phyloP scores from a whole-genome alignment of 225 moss, liverwort and hornwort genomes.

The Physcomitrellopsis africana region DNA sequence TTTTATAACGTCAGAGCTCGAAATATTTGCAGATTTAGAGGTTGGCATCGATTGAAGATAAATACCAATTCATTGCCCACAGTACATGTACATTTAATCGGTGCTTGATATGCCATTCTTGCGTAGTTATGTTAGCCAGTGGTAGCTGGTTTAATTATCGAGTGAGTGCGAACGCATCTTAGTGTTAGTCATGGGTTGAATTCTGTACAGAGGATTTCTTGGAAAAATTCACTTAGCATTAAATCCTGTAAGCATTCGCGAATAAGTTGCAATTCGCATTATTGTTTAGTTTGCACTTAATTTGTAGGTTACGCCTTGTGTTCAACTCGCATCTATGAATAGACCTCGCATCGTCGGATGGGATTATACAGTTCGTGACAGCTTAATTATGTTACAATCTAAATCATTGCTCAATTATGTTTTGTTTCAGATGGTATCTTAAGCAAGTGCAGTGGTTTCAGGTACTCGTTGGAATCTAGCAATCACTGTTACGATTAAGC shows the following conservation, averaged over 20 bases:
- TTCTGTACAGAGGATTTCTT: not conserved
- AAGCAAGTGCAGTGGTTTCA: too few relatives aligned
- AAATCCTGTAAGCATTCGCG: not conserved
- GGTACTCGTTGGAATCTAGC: not conserved
- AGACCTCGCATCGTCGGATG: not conserved
- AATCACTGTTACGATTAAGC: not conserved
- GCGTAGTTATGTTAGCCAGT: slow-evolving; percentile 11
- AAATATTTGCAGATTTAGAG: slow-evolving; percentile 7
- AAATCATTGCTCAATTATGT: not conserved
- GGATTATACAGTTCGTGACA: not conserved
- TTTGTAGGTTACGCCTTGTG: too few relatives aligned
- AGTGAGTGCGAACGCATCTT: not conserved
- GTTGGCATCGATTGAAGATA: not conserved
- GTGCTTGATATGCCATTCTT: slow-evolving; percentile 8
- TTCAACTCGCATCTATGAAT: too few relatives aligned
- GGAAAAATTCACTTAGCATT: too few relatives aligned
- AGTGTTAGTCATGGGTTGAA: not conserved
- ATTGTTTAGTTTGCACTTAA: too few relatives aligned
- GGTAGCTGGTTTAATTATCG: slow-evolving; percentile 15
- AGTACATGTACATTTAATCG: not conserved
- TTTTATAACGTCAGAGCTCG: too few relatives aligned
- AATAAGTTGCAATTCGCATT: slow-evolving; percentile 1
- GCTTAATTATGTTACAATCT: not conserved
- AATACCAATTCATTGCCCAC: not conserved
- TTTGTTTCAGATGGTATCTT: too few relatives aligned